Evolutionary conservation across 306 rosid genomes (phyloP), one percentile per base, ranked within the genome.

Genomic region (Dalbergia cochinchinensis): DNA sequence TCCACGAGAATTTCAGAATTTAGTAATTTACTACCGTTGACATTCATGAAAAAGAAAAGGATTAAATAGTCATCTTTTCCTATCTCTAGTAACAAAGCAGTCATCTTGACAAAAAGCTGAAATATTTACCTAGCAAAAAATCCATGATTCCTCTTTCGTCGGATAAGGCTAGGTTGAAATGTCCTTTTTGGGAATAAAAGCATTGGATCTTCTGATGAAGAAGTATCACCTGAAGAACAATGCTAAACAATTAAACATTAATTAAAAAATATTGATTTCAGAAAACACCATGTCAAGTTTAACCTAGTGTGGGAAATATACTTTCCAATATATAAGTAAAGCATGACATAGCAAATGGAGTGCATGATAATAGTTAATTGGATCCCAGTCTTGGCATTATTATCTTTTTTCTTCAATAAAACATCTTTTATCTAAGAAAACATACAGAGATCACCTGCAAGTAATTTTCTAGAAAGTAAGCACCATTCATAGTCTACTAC

Each of bases 71-170:
- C 11, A 6, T 65, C 15, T 47, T 77, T 78, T 78, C 80, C 14
- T 33, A 50, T 72, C 20, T 78, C 39, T 34, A 41, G 19, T 39
- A 62, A 31, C 19, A 37, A 34, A 59, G 42, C 42, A 67, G 44
- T 42, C 34, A 74, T 53, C 51, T 0, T 51, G 54, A 65, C 8
- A 15, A 26, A 76, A 35, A 14, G 39, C 79, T 80, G 59, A 84
- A 82, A 48, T 63, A 76, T 16, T 60, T 83, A 91, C 99, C 98
- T 87, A 65, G 99, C 94, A 82, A 96, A 96, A 81, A 82, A 96
- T 22, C 99, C 99, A 85, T 96, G 99, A 20, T 83, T 89, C 84
- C 99, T 90, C 91, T 93, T 96, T 18, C 99, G 86, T 81, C 83
- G 68, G 72, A 96, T 86, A 76, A 68, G 34, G 89, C 98, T 96